phyloP scores from a whole-genome alignment of 441 rosid species.

The Croton setiger region DNA sequence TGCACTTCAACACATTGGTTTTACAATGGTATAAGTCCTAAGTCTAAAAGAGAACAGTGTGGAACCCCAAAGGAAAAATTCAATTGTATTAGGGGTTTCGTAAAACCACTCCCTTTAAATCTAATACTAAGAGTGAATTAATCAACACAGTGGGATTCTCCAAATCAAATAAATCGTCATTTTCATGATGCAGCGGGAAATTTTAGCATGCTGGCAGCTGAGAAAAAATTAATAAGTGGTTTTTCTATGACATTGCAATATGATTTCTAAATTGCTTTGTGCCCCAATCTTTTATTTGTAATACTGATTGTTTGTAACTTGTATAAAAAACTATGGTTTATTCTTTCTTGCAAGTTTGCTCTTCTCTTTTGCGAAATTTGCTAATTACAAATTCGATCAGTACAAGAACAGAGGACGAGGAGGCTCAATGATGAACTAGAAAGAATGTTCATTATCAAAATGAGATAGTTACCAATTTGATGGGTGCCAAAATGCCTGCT shows the following conservation, averaged over 20 bases:
- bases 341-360: neutral
- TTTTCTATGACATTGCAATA: neutral
- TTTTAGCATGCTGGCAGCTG: neutral
- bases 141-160: neutral
- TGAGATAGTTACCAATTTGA: neutral
- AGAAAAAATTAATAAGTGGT: neutral
- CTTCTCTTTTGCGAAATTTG: neutral
- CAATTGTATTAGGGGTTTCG: neutral
- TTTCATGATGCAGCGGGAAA: neutral
- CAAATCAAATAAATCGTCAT: constrained; percentile 1
- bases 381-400: neutral
- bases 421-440: neutral
- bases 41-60: neutral
- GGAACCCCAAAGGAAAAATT: neutral
- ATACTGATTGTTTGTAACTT: neutral
- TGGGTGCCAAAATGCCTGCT: neutral
- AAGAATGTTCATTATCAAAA: neutral
- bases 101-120: neutral
- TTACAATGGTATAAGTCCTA: no score
- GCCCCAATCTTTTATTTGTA: neutral
- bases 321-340: neutral
- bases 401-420: neutral
- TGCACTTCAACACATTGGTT: no score
- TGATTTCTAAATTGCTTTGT: neutral
- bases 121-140: neutral